A percentile compares a stretch with the other conserved stretches of the same genome.
These are phyloP conservation scores for Theobroma grandiflorum DNA, from an alignment of 441 rosid species.

Conservation along the genomic window DNA sequence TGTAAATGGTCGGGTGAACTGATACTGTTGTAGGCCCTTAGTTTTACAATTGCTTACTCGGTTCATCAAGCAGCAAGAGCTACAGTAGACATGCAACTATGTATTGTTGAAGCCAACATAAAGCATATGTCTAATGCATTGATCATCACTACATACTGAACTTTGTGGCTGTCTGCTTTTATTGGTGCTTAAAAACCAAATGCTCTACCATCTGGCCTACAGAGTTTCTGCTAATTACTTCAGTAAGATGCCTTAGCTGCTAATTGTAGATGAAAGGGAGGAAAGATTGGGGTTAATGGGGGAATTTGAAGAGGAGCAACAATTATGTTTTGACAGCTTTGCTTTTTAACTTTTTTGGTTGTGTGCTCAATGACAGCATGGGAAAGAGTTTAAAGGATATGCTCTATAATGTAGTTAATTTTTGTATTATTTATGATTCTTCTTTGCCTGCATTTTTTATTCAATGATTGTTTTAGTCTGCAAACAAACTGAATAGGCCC, in stretches of 20 bases:
- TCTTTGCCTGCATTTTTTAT: not conserved
- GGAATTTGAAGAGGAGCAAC: not conserved
- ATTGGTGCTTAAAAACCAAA: not conserved
- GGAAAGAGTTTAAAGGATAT: slow-evolving; percentile 7
- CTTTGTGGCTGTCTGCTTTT: not conserved
- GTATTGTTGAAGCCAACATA: not conserved
- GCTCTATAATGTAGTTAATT: not conserved
- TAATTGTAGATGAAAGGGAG: not conserved
- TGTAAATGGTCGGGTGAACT: not conserved
- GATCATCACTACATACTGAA: not conserved
- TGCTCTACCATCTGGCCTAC: not conserved
- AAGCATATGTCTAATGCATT: not conserved
- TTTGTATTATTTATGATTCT: not conserved
- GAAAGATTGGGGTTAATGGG: not conserved
- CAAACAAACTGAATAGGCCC: not conserved
- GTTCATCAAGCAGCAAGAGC: not conserved
- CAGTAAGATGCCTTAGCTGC: not conserved
- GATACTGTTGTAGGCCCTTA: not conserved
- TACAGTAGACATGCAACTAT: not conserved
- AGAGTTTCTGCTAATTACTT: too few relatives aligned
- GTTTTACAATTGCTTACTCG: not conserved
- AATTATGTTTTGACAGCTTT: not conserved
- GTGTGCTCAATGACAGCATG: not conserved
- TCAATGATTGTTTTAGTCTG: not conserved
- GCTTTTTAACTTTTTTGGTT: not conserved